Evolutionary conservation across 257 asterid species (phyloP).

Genomic region (Scutellaria barbata): DNA sequence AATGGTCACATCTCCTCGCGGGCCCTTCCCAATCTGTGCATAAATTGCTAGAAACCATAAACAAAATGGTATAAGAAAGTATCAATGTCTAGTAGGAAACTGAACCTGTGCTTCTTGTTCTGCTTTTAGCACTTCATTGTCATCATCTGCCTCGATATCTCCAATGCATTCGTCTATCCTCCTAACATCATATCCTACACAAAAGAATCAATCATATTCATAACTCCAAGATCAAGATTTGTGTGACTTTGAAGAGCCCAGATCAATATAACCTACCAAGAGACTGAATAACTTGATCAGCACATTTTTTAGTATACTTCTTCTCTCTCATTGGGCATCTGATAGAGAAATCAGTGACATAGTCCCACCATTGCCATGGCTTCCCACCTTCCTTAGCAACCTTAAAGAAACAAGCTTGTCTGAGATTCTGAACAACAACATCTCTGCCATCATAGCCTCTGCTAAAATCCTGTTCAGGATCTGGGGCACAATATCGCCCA

Average conservation of each 20-base stretch:
- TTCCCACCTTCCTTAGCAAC: constrained; percentile 62
- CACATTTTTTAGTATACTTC: constrained; percentile 66
- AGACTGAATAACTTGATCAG: constrained; percentile 61
- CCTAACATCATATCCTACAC: constrained; percentile 68
- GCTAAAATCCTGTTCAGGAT: constrained; percentile 76
- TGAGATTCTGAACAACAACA: constrained; percentile 68
- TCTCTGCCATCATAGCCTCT: constrained; percentile 70
- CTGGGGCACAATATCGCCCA: constrained; percentile 80
- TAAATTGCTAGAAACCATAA: constrained; percentile 11
- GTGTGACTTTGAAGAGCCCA: no score
- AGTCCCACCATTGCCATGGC: constrained; percentile 91
- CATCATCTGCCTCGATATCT: constrained; percentile 75
- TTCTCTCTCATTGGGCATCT: constrained; percentile 73
- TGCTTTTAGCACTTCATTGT: constrained; percentile 65
- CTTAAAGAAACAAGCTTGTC: constrained; percentile 75
- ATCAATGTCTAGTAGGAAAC: not conserved
- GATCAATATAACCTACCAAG: constrained; percentile 56
- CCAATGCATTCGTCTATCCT: constrained; percentile 84
- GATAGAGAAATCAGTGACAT: constrained; percentile 70
- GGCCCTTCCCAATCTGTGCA: constrained; percentile 63
- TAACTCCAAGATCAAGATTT: constrained; percentile 1
- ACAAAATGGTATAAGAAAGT: not conserved
- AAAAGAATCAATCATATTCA: not conserved
- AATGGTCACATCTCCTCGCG: constrained; percentile 70
- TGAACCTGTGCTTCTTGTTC: constrained; percentile 67